Percentiles rank a stretch among this genome's conserved stretches.
Evolutionary conservation across 768 basidiomycete genomes (phyloP).

Genomic region (Russula olivacea): DNA sequence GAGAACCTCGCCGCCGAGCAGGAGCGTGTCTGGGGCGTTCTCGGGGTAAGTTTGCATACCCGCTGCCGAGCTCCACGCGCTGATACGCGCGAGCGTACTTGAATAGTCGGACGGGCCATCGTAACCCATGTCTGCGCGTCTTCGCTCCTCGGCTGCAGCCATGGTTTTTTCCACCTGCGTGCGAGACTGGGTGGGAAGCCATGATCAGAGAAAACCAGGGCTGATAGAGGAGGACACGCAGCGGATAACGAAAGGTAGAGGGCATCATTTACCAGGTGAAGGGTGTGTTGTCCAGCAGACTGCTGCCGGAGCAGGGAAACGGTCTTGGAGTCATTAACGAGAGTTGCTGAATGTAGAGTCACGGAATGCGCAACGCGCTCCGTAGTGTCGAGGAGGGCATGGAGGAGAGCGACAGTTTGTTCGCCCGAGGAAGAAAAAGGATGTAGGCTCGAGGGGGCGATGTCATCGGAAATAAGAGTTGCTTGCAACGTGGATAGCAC

Average conservation of each 20-base stretch:
- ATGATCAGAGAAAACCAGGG: neutral
- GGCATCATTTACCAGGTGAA: conserved; percentile 15
- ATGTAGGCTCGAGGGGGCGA: neutral
- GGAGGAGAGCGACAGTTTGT: conserved; percentile 13
- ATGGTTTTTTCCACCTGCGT: conserved; percentile 17
- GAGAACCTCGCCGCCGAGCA: conserved; percentile 17
- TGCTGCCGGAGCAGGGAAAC: conserved; percentile 22
- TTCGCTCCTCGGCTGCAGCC: conserved; percentile 4
- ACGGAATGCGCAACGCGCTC: conserved; percentile 11
- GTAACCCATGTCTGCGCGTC: conserved; percentile 8
- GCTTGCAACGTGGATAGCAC: conserved; percentile 16
- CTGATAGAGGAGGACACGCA: neutral
- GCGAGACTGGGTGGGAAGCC: conserved; percentile 14
- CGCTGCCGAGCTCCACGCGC: conserved; percentile 11
- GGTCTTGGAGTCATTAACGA: conserved; percentile 20
- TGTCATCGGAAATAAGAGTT: neutral
- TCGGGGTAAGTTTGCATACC: conserved; percentile 21
- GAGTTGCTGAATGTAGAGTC: conserved; percentile 13
- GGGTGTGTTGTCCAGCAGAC: conserved; percentile 12
- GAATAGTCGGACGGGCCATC: conserved; percentile 15
- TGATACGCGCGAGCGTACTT: conserved; percentile 9
- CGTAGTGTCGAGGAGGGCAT: conserved; percentile 14
- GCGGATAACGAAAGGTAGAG: neutral
- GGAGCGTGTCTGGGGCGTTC: conserved; percentile 7
- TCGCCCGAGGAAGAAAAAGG: conserved; percentile 16